phyloP scores from a whole-genome alignment of 208 protist species.

The Leishmania guyanensis region DNA sequence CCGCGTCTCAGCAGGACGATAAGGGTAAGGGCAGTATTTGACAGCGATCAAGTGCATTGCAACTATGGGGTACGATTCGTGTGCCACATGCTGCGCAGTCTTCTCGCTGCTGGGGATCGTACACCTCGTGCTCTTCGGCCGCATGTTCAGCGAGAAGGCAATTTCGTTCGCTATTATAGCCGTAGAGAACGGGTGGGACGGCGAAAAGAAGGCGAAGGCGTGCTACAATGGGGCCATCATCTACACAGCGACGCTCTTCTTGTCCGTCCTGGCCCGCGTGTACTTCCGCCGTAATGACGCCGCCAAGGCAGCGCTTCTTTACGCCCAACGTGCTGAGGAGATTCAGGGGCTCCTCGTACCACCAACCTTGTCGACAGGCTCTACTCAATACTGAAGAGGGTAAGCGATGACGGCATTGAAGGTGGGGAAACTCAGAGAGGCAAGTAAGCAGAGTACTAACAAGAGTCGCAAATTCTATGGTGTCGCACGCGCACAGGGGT shows the following conservation, averaged over 20 bases:
- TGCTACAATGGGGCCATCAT: slow-evolving; percentile 89
- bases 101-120: slow-evolving; percentile 88
- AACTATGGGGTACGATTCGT: slow-evolving; percentile 63
- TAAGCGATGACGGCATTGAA: neutral
- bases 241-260: slow-evolving; percentile 74
- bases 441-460: neutral
- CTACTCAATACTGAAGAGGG: slow-evolving; percentile 5
- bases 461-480: neutral
- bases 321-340: slow-evolving; percentile 50
- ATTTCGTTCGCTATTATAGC: slow-evolving; percentile 78
- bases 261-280: slow-evolving; percentile 76
- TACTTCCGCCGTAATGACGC: slow-evolving; percentile 74
- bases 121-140: slow-evolving; percentile 79
- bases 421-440: neutral
- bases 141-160: slow-evolving; percentile 72
- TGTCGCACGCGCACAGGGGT: neutral
- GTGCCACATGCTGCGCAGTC: slow-evolving; percentile 79
- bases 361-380: slow-evolving; percentile 13
- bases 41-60: neutral
- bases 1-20: neutral
- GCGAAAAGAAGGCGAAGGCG: slow-evolving; percentile 74
- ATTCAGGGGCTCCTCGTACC: slow-evolving; percentile 41
- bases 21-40: neutral
- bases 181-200: slow-evolving; percentile 75
- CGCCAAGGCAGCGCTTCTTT: slow-evolving; percentile 37